A percentile compares a stretch with the other conserved stretches of the same genome.
phyloP scores from a whole-genome alignment of 2,329 filamentous ascomycete species.

The Clonostachys sp. region DNA sequence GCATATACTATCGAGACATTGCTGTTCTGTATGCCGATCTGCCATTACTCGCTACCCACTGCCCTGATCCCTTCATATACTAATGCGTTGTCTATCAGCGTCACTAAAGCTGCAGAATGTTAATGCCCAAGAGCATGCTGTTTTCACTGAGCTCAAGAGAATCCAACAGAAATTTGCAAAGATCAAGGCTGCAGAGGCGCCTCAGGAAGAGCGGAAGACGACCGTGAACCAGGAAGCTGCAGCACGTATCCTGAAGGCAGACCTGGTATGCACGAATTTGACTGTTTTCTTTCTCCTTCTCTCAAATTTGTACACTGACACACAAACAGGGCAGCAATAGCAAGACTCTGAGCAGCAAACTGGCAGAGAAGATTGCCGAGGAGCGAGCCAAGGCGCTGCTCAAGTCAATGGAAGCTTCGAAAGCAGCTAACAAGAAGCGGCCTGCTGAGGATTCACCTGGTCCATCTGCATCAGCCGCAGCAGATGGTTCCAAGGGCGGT shows the following conservation, averaged over 20 bases:
- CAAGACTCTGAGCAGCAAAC: slow-evolving; percentile 42
- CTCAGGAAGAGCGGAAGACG: slow-evolving; percentile 45
- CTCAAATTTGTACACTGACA: not conserved
- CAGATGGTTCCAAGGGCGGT: slow-evolving; percentile 15
- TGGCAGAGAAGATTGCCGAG: slow-evolving; percentile 52
- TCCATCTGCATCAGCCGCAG: slow-evolving; percentile 11
- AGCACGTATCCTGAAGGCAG: slow-evolving; percentile 75
- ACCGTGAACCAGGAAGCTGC: slow-evolving; percentile 73
- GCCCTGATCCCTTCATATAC: not conserved
- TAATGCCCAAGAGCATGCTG: slow-evolving; percentile 77
- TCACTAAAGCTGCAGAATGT: slow-evolving; percentile 74
- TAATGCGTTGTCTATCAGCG: slow-evolving; percentile 28
- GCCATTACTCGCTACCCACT: not conserved
- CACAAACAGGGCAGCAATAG: slow-evolving; percentile 36
- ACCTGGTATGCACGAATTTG: slow-evolving; percentile 53
- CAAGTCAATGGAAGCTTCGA: slow-evolving; percentile 29
- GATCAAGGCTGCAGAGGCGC: slow-evolving; percentile 72
- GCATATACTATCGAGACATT: slow-evolving; percentile 89
- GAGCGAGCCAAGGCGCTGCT: slow-evolving; percentile 48
- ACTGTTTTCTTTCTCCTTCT: not conserved
- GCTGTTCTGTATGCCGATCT: slow-evolving; percentile 65
- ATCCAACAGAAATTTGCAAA: slow-evolving; percentile 92
- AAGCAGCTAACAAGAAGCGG: slow-evolving; percentile 30
- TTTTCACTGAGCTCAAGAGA: slow-evolving; percentile 80
- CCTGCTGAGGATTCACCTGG: slow-evolving; percentile 23